Evolutionary conservation across 306 rosid genomes (phyloP), one percentile per base, ranked within the genome.

Genomic region (Gastrolobium villosum): DNA sequence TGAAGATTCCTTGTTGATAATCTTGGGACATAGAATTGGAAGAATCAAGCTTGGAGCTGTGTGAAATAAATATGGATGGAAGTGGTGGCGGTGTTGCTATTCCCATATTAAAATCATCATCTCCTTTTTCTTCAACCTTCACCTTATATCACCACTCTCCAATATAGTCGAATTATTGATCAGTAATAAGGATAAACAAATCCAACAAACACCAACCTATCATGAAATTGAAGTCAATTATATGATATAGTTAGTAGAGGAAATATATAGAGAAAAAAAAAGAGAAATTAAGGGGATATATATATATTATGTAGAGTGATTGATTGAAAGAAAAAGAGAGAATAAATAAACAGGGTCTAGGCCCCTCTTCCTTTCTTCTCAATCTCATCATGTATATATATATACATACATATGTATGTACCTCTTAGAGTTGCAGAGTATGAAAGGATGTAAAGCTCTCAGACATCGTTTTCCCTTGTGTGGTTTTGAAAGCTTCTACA

Each of bases 11-110:
- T 74, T 87, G 92, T 2, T 90, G 94, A 80, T 84, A 91, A 73
- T 94, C 95, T 35, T 92, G 98, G 89, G 98, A 94, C 98, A 94
- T 94, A 94, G 92, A 90, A 82, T 83, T 88, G 26, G 35, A 20
- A 36, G 2, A 65, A 53, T n/a, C 31, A 28, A 10, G 2, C 9
- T 7, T 34, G 61, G 62, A 20, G 26, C 26, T 20, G 26, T 20
- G 26, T 20, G 26, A 65, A 26, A 20, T 9, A 4, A 64, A 64
- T 64, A 34, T 52, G 35, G 77, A 70, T 32, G 80, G 69, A 35
- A 79, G 78, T 81, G 84, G 65, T 6, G 81, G 75, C 52, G 86
- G 65, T 65, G 87, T 62, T 76, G 81, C 84, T 87, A 87, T 78
- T 81, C 89, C 93, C 97, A 92, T 92, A 56, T 84, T 84, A 82